These are phyloP conservation scores for Penicillium riverlandense DNA, from an alignment of 495 filamentous ascomycete genomes.

Conservation along the genomic window DNA sequence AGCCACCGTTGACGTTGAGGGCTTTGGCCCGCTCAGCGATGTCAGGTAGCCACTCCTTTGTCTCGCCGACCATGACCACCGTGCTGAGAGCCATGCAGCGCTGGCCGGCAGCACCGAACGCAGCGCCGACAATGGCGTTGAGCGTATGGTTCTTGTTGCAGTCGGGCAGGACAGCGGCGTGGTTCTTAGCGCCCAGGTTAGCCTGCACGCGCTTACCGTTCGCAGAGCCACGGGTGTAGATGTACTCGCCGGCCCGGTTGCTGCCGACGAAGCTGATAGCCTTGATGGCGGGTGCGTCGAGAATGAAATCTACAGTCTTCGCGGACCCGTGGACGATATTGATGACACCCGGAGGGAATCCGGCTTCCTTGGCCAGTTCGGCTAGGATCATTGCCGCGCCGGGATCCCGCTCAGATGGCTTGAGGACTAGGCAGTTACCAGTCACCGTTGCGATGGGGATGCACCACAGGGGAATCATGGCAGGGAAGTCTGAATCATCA, in stretches of 20 bases:
- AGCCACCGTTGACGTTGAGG: slow-evolving; percentile 88
- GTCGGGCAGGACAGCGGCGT: slow-evolving; percentile 90
- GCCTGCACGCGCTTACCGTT: slow-evolving; percentile 95
- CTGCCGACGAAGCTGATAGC: slow-evolving; percentile 96
- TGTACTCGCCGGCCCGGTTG: slow-evolving; percentile 97
- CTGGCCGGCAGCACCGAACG: slow-evolving; percentile 95
- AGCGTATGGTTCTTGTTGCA: slow-evolving; percentile 97
- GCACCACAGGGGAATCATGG: slow-evolving; percentile 98
- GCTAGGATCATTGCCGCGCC: slow-evolving; percentile 97
- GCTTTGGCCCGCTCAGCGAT: slow-evolving; percentile 85
- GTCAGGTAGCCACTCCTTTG: slow-evolving; percentile 86
- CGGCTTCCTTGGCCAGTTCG: slow-evolving; percentile 83
- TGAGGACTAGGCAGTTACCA: slow-evolving; percentile 90
- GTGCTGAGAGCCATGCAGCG: slow-evolving; percentile 97
- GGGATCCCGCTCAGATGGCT: slow-evolving; percentile 97
- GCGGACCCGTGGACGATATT: slow-evolving; percentile 92
- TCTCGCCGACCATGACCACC: slow-evolving; percentile 88
- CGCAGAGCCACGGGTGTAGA: slow-evolving; percentile 81
- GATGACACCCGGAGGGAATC: slow-evolving; percentile 88
- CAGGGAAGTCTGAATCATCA: slow-evolving; percentile 72
- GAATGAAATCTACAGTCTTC: slow-evolving; percentile 91
- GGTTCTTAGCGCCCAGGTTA: slow-evolving; percentile 98
- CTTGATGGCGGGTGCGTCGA: slow-evolving; percentile 94
- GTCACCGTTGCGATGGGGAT: slow-evolving; percentile 92
- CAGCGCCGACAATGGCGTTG: slow-evolving; percentile 89